Evolutionary conservation across 2,329 filamentous ascomycete genomes (phyloP), one percentile per base, ranked within the genome.

Genomic region (Simplicillium aogashimaense): DNA sequence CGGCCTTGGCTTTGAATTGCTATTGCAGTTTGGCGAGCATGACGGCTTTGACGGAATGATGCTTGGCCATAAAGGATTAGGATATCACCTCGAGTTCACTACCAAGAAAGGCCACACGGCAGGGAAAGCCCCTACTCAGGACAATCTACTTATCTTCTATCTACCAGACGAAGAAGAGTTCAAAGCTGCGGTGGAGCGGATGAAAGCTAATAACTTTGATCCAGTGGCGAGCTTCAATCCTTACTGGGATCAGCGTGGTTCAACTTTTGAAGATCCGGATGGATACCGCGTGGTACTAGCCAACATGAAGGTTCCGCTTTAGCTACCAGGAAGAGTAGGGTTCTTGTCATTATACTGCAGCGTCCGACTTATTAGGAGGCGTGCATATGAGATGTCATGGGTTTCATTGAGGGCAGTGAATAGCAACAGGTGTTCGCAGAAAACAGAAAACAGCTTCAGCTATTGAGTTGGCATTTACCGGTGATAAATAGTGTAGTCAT

Each of bases 91-190:
- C 14, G 66, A 70, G 46, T 64, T 69, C 42, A 67, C 63, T 0
- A 50, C 52, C 3, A 49, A 58, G 32, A 25, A 45, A 10, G 59
- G 55, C 1, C 59, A 66, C 40, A 48, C 56, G 2, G 57, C 50
- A 4, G 60, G 58, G 3, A 50, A 52, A 20, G 57, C 60, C 7
- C 64, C 65, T 3, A 64, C 61, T 1, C 53, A 62, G 39, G 66
- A 69, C 45, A 66, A 68, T 40, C 50, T 69, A 20, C 47, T 68
- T 3, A 57, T 69, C 8, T 66, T 69, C 35, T 67, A 69, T 48
- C 47, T 68, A 0, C 56, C 60, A 0, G 56, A 60, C 3, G 29
- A 45, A 2, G 46, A 44, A 1, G 52, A 52, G 2, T 62, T 57
- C 45, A 35, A 48, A 11, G 43, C 41, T 1, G 57, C 58, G 3